These are phyloP conservation scores for Mucor circinelloides DNA, from an alignment of 371 early-diverging fungal species.

Conservation along the genomic window DNA sequence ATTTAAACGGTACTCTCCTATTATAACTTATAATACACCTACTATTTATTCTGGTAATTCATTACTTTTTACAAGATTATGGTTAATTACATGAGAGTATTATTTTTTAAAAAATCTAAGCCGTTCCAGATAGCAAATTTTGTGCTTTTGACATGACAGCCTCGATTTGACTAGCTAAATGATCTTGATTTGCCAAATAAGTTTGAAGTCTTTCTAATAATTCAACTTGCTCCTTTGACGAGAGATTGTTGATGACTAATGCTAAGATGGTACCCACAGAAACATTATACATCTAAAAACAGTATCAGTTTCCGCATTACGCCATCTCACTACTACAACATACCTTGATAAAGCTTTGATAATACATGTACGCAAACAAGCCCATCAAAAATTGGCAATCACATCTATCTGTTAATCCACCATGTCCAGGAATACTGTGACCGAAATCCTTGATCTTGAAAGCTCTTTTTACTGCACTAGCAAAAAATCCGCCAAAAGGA, in stretches of 20 bases:
- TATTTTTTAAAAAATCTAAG: not conserved
- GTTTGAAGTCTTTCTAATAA: slow-evolving; percentile 58
- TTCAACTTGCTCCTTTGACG: slow-evolving; percentile 59
- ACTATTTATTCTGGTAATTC: no score
- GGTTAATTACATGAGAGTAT: not conserved
- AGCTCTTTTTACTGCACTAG: slow-evolving; percentile 97
- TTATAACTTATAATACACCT: no score
- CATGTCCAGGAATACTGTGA: slow-evolving; percentile 97
- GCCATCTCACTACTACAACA: not conserved
- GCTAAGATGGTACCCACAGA: slow-evolving; percentile 63
- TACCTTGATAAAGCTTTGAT: slow-evolving; percentile 84
- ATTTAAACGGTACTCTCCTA: no score
- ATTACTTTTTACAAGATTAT: not conserved
- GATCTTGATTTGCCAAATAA: slow-evolving; percentile 63
- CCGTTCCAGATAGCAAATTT: slow-evolving; percentile 18
- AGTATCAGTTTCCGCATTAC: not conserved
- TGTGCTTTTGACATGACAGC: slow-evolving; percentile 31
- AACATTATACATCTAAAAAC: slow-evolving; percentile 46
- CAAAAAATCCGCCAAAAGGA: slow-evolving; percentile 99
- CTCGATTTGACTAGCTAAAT: slow-evolving; percentile 25
- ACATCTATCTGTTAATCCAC: slow-evolving; percentile 98
- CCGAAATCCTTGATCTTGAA: slow-evolving; percentile 99
- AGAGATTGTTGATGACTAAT: slow-evolving; percentile 52
- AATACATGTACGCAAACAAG: slow-evolving; percentile 92
- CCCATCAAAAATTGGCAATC: slow-evolving; percentile 99